Percentiles rank a stretch among this genome's conserved stretches.
Conservation (phyloP, 345 rosid genomes). For the Gossypium turneri region DNA sequence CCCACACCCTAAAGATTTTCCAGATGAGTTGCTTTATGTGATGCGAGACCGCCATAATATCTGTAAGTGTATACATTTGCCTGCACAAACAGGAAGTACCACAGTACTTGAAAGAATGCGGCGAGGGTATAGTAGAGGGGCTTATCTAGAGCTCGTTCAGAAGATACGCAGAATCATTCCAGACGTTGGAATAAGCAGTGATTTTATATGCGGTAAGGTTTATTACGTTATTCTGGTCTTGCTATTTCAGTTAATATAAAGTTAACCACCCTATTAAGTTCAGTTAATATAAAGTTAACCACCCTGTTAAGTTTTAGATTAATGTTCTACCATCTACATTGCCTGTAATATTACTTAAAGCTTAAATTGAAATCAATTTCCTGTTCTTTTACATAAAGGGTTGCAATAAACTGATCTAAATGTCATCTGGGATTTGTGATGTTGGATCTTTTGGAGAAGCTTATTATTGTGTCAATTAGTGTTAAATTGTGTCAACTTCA, state of each 20-base stretch:
- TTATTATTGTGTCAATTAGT: neutral
- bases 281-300: neutral
- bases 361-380: neutral
- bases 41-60: constrained; percentile 82
- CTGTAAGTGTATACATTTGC: constrained; percentile 82
- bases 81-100: constrained; percentile 90
- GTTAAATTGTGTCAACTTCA: neutral
- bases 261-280: neutral
- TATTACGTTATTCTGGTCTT: constrained; percentile 4
- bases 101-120: constrained; percentile 76
- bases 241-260: neutral
- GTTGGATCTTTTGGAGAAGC: neutral
- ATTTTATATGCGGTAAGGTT: constrained; percentile 75
- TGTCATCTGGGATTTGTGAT: neutral
- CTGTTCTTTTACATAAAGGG: neutral
- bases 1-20: constrained; percentile 94
- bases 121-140: constrained; percentile 87
- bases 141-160: constrained; percentile 85
- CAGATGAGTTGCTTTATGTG: constrained; percentile 66
- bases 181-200: constrained; percentile 79
- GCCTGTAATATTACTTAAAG: neutral
- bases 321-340: neutral
- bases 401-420: neutral
- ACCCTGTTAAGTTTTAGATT: neutral
- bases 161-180: constrained; percentile 74